A percentile compares a stretch with the other conserved stretches of the same genome.
Conservation (phyloP, 2,329 filamentous ascomycete genomes). For the Colletotrichum sublineola region DNA sequence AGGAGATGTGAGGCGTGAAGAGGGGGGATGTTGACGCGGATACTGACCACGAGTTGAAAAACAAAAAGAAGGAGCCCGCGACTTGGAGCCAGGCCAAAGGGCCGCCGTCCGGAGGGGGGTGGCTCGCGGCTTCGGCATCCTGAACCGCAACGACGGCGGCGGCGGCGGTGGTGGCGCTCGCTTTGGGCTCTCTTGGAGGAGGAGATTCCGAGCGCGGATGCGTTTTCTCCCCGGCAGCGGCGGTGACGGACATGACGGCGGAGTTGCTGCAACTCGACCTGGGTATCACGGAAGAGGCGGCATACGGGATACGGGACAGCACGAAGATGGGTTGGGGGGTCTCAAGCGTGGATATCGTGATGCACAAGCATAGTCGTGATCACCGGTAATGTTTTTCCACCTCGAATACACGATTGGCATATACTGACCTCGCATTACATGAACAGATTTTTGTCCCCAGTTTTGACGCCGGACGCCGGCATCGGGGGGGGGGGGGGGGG, state of each 20-base stretch:
- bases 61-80: slow-evolving; percentile 51
- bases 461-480: background rate
- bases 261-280: background rate
- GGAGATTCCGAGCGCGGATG: background rate
- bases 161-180: background rate
- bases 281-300: too few relatives aligned
- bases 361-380: background rate
- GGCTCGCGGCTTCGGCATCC: background rate
- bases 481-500: background rate
- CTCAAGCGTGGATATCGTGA: too few relatives aligned
- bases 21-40: too few relatives aligned
- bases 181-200: background rate
- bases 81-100: slow-evolving; percentile 54
- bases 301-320: background rate
- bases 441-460: background rate
- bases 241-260: background rate
- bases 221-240: background rate
- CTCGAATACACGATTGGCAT: background rate
- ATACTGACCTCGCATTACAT: background rate
- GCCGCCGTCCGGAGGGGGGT: slow-evolving; percentile 46
- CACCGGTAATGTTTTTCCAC: background rate
- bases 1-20: too few relatives aligned
- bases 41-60: slow-evolving; percentile 52
- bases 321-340: background rate
- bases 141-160: background rate